phyloP scores from a whole-genome alignment of 345 rosid genomes.

The Citrus hindsii region DNA sequence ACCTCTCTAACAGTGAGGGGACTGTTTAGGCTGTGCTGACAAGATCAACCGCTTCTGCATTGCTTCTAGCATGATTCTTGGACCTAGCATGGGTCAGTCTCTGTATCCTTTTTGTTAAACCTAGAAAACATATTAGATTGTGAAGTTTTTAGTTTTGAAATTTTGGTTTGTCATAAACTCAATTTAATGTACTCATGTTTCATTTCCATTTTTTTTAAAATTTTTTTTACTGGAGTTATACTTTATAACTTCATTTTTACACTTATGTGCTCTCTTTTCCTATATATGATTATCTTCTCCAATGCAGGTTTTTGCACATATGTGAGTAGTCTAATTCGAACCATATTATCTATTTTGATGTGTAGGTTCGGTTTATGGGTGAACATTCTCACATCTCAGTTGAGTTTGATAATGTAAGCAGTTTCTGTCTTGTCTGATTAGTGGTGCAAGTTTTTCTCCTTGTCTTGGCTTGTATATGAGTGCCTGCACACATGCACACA shows the following conservation, averaged over 20 bases:
- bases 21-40: neutral
- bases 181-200: neutral
- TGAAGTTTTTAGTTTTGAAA: neutral
- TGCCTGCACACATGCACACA: neutral
- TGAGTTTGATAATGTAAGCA: conserved; percentile 69
- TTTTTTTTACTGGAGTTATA: neutral
- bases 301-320: neutral
- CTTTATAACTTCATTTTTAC: neutral
- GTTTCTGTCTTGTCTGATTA: neutral
- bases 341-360: conserved; percentile 20
- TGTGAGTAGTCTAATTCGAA: conserved; percentile 23
- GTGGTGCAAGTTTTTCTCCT: neutral
- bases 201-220: neutral
- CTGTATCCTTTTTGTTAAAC: neutral
- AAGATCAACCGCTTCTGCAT: neutral
- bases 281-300: neutral
- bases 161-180: neutral
- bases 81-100: neutral
- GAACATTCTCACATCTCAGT: conserved; percentile 66
- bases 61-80: neutral
- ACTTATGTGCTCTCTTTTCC: neutral
- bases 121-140: neutral
- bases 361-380: conserved; percentile 75
- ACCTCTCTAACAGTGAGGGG: neutral
- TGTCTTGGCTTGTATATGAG: neutral